Evolutionary conservation across 345 rosid genomes (phyloP).

Genomic region (Heritiera fomes): DNA sequence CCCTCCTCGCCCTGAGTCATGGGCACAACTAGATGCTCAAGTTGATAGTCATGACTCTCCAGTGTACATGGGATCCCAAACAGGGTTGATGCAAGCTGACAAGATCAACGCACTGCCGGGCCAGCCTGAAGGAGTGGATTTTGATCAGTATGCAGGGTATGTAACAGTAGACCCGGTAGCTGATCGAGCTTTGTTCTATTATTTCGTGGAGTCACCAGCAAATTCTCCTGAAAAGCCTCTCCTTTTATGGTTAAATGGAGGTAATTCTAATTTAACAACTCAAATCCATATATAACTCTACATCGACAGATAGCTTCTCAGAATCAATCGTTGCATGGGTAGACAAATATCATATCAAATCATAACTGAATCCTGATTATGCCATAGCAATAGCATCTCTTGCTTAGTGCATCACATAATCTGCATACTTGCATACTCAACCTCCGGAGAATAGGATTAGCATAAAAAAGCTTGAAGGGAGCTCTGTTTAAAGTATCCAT

Average conservation of each 20-base stretch:
- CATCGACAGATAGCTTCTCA: neutral
- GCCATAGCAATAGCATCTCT: neutral
- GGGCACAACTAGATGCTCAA: slow-evolving; percentile 19
- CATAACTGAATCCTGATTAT: neutral
- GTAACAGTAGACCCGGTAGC: slow-evolving; percentile 25
- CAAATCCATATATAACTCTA: neutral
- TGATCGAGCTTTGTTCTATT: slow-evolving; percentile 19
- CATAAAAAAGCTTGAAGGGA: neutral
- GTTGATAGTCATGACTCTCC: slow-evolving; percentile 11
- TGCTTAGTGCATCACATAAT: neutral
- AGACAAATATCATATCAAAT: neutral
- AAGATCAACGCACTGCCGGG: slow-evolving; percentile 22
- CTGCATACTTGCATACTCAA: neutral
- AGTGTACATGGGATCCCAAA: slow-evolving; percentile 13
- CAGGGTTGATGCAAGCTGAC: slow-evolving; percentile 24
- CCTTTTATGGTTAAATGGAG: slow-evolving; percentile 25
- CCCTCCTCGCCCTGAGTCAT: slow-evolving; percentile 26
- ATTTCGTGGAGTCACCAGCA: slow-evolving; percentile 23
- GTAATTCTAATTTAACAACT: neutral
- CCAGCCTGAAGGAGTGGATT: slow-evolving; percentile 26
- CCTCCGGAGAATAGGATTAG: neutral
- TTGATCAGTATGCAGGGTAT: slow-evolving; percentile 33
- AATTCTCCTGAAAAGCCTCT: slow-evolving; percentile 24
- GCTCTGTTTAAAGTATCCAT: neutral
- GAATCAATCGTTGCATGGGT: neutral